A percentile compares a stretch with the other conserved stretches of the same genome.
Evolutionary conservation across 225 moss, liverwort and hornwort genomes (phyloP).

Genomic region (Antitrichia curtipendula): DNA sequence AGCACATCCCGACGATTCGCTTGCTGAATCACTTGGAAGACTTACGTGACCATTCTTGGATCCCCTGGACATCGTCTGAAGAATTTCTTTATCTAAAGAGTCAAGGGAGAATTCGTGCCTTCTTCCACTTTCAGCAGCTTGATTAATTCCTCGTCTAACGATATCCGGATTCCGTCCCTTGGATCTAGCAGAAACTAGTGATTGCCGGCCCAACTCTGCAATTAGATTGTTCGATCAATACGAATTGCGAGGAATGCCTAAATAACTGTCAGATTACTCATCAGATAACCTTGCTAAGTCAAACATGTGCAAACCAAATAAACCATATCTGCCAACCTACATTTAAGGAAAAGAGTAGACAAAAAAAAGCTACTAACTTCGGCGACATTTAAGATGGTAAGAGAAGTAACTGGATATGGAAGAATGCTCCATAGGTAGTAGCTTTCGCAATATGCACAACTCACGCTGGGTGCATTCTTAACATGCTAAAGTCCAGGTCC

Average conservation of each 20-base stretch:
- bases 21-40: conserved; percentile 14
- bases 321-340: neutral
- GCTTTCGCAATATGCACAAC: neutral
- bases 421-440: conserved; percentile 17
- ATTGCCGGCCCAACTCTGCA: conserved; percentile 27
- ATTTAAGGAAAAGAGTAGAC: neutral
- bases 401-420: conserved; percentile 23
- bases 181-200: conserved; percentile 3
- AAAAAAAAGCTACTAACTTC: neutral
- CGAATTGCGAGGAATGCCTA: neutral
- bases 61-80: conserved; percentile 28
- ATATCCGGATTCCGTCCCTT: conserved; percentile 3
- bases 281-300: neutral
- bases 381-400: neutral
- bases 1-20: conserved; percentile 4
- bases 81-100: conserved; percentile 36
- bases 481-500: neutral
- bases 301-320: neutral
- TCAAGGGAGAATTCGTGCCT: conserved; percentile 33
- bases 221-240: neutral
- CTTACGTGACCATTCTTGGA: neutral
- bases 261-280: neutral
- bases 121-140: neutral
- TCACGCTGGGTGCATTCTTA: neutral
- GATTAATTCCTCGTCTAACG: neutral